Conservation (phyloP, 768 basidiomycete genomes). For the Pisolithus tinctorius region DNA sequence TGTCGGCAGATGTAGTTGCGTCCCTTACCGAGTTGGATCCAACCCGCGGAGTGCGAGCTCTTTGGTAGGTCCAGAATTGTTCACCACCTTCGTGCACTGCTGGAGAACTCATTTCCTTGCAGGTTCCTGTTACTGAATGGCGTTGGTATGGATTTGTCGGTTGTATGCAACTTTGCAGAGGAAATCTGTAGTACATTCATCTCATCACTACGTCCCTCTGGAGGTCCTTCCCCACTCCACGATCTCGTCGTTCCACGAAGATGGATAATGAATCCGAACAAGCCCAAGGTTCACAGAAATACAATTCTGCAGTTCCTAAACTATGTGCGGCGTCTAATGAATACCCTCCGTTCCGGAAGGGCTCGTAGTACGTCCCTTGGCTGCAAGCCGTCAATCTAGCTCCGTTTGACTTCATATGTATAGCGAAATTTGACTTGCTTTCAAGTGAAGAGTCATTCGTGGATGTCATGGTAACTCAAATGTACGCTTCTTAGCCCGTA, state of each 20-base stretch:
- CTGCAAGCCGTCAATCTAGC: too few relatives aligned
- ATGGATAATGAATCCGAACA: conserved; percentile 34
- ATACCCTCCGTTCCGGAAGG: background rate
- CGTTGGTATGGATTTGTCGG: conserved; percentile 37
- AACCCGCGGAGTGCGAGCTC: background rate
- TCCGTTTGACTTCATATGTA: background rate
- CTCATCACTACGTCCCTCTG: conserved; percentile 20
- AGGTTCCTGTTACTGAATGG: conserved; percentile 39
- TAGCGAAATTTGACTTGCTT: background rate
- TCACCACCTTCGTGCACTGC: background rate
- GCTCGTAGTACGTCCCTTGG: background rate
- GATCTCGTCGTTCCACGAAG: conserved; percentile 45
- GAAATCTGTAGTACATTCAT: conserved; percentile 37
- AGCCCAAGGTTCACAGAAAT: conserved; percentile 10
- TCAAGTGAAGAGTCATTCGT: background rate
- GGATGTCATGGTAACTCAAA: background rate
- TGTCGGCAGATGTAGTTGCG: background rate
- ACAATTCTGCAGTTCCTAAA: background rate
- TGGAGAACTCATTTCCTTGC: background rate
- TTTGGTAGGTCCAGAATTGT: background rate
- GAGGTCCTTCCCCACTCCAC: conserved; percentile 27
- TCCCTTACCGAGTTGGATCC: background rate
- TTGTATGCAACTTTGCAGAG: conserved; percentile 50
- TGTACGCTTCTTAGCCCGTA: background rate
- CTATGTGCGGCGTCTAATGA: background rate